phyloP scores from a whole-genome alignment of 305 asterid genomes.

The Plantago lanceolata region DNA sequence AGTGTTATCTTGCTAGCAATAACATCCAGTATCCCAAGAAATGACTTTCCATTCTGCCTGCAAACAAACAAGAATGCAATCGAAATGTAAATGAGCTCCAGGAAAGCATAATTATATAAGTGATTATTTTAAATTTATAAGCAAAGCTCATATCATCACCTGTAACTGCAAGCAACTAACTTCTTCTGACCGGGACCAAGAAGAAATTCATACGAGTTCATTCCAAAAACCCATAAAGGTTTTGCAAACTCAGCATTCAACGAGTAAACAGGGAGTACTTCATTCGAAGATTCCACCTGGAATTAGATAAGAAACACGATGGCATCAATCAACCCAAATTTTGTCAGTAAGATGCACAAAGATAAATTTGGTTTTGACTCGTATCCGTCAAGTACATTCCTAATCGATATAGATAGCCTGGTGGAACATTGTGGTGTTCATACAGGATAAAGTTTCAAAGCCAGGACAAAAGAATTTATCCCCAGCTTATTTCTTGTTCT shows the following conservation, averaged over 20 bases:
- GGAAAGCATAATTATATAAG: conserved; percentile 9
- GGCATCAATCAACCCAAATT: too few species aligned
- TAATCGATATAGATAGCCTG: too few species aligned
- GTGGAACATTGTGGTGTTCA: background rate
- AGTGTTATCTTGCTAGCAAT: conserved; percentile 41
- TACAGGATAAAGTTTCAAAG: background rate
- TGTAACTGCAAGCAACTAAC: conserved; percentile 81
- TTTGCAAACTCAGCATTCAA: conserved; percentile 77
- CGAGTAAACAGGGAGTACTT: conserved; percentile 67
- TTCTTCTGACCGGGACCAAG: conserved; percentile 37
- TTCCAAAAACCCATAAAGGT: conserved; percentile 90
- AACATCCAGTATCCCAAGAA: conserved; percentile 76
- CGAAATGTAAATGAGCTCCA: background rate
- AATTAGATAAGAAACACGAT: conserved; percentile 21
- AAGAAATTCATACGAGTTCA: conserved; percentile 75
- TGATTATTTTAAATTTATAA: background rate
- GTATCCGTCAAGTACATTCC: background rate
- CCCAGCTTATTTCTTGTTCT: too few species aligned
- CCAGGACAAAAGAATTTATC: too few species aligned
- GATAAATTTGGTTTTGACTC: background rate
- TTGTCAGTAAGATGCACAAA: conserved; percentile 2
- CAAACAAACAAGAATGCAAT: conserved; percentile 24
- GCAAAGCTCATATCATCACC: conserved; percentile 40
- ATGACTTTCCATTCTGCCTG: conserved; percentile 84
- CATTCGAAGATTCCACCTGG: conserved; percentile 76